A percentile compares a stretch with the other conserved stretches of the same genome.
Conservation (phyloP, 192 early-diverging fungal species). For the Coemansia sp. region DNA sequence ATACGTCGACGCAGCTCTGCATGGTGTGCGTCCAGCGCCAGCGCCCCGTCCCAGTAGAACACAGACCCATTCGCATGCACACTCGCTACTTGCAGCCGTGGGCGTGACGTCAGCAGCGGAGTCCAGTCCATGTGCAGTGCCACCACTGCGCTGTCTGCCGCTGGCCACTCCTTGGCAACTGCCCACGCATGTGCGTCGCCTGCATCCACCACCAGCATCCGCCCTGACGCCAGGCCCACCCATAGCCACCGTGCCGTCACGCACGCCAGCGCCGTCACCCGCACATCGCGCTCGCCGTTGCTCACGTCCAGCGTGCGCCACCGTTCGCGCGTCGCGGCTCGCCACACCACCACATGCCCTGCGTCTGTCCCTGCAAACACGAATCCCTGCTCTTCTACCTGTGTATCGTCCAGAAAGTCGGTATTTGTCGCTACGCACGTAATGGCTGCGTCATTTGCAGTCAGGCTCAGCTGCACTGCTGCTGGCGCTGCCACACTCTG, state of each 20-base stretch:
- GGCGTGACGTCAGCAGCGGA: conserved; percentile 31
- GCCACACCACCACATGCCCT: conserved; percentile 44
- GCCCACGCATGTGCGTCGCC: conserved; percentile 25
- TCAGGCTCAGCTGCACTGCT: conserved; percentile 27
- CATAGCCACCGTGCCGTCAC: conserved; percentile 41
- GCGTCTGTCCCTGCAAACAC: conserved; percentile 47
- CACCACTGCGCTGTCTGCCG: conserved; percentile 24
- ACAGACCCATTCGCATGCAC: conserved; percentile 47
- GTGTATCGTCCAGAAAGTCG: conserved; percentile 19
- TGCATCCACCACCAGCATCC: conserved; percentile 32
- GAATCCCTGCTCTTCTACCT: conserved; percentile 22
- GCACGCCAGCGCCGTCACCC: conserved; percentile 44
- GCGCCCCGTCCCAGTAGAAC: conserved; percentile 49
- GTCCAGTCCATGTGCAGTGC: conserved; percentile 45
- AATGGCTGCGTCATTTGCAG: conserved; percentile 31
- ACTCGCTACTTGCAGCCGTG: conserved; percentile 38
- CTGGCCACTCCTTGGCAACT: conserved; percentile 42
- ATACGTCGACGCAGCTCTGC: conserved; percentile 61
- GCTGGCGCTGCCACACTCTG: conserved; percentile 17
- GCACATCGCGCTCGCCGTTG: conserved; percentile 27
- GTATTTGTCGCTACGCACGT: conserved; percentile 45
- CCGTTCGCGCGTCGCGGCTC: conserved; percentile 26
- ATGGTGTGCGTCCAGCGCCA: conserved; percentile 47
- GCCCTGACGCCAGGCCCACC: conserved; percentile 43
- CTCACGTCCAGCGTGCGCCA: conserved; percentile 48